Base-by-base conservation (phyloP, 1,284 basidiomycete species). In the Ganoderma lucidum region DNA sequence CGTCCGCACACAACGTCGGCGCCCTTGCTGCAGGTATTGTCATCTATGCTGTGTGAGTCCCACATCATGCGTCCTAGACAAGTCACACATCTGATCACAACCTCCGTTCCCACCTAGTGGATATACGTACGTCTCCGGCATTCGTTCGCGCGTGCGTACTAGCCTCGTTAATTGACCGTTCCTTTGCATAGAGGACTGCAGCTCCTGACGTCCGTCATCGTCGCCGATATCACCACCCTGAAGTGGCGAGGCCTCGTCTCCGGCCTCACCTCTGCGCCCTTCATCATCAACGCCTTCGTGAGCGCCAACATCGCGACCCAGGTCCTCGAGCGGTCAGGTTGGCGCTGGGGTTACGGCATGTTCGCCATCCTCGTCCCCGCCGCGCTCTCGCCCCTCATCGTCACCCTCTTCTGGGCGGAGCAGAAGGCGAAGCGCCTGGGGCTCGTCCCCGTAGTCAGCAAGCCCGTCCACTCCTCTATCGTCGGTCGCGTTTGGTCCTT, bases 281-380 rank as follows among this genome's bases (percentile, higher is more conserved):
- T 91, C 81, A 82, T 93, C 73, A 82, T 93, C 80, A 86, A 88
- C 79, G 82, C 86, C 56, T 94, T 90, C 79, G 85, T 95, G 73
- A 88, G 91, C 6, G 87, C 92, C 10, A 93, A 93, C 75, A 88
- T 95, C 64, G 83, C 86, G 9, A 84, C 89, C 23, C 81, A 83
- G 44, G 81, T 90, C 10, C 81, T 94, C 62, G 80, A 87, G 63
- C 82, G 86, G 58, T 76, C 82, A 45, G 84, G 86, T 4, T 95
- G 93, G 94, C 82, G 93, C 79, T 93, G 91, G 90, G 93, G 93
- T 37, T 92, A 93, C 75, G 91, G 86, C 62, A 92, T 94, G 88
- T 91, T 88, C 77, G 88, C 85, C 61, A 87, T 90, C 72, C 82
- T 91, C 44, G 81, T 90, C 35, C 89, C 90, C 1, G 81, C 80